Percentiles rank a stretch among this genome's conserved stretches.
phyloP scores from a whole-genome alignment of 2,329 filamentous ascomycete species.

The Zasmidium citrigriseum region DNA sequence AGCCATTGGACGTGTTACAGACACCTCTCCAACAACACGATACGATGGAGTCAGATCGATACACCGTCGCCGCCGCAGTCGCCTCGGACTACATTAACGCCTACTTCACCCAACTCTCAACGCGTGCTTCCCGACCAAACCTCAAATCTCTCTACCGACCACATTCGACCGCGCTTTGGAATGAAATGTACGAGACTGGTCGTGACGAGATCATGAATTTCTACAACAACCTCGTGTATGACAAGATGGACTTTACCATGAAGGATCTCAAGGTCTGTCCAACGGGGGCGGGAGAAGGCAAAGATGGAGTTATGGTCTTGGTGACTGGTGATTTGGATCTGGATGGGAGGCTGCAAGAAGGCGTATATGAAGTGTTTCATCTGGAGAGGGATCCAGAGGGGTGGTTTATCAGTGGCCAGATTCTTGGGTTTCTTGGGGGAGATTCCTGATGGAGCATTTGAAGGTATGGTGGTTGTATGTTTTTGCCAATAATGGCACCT shows the following conservation, averaged over 20 bases:
- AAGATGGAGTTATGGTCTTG: not conserved
- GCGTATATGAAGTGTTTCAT: not conserved
- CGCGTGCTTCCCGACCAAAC: not conserved
- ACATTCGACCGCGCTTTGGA: not conserved
- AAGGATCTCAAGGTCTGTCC: not conserved
- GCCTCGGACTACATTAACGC: not conserved
- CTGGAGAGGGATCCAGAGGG: not conserved
- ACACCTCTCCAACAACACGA: not conserved
- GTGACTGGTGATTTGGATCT: not conserved
- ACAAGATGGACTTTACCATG: not conserved
- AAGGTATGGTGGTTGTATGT: not conserved
- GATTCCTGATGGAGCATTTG: not conserved
- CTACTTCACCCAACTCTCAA: not conserved
- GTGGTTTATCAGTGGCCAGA: not conserved
- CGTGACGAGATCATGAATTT: not conserved
- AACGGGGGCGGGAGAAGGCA: not conserved
- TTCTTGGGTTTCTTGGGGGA: not conserved
- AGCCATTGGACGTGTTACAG: not conserved
- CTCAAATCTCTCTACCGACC: not conserved
- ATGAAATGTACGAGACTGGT: not conserved
- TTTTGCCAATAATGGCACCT: no score
- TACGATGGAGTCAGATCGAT: not conserved
- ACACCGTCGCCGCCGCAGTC: not conserved
- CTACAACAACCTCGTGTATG: not conserved
- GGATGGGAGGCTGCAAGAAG: not conserved